phyloP scores from a whole-genome alignment of 371 early-diverging fungal genomes.

The Synchytrium microbalum region DNA sequence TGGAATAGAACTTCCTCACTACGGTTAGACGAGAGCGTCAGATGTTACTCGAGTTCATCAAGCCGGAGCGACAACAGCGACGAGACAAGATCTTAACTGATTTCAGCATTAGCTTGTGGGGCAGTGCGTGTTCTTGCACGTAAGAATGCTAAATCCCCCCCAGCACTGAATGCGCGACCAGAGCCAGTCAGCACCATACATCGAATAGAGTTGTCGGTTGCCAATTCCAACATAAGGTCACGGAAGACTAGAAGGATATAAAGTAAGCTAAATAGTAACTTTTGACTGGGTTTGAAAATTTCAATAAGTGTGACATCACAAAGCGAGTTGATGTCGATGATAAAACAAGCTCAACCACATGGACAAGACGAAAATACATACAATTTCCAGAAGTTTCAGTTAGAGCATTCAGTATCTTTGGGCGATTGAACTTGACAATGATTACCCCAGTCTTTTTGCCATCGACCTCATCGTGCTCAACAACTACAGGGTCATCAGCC shows the following conservation, averaged over 20 bases:
- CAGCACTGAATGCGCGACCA: conserved; percentile 26
- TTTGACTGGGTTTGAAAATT: too few species aligned
- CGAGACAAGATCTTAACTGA: conserved; percentile 5
- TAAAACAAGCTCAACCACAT: too few species aligned
- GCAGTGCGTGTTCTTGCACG: conserved; percentile 16
- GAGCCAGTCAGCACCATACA: conserved; percentile 23
- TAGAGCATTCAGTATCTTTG: conserved; percentile 26
- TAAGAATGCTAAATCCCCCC: conserved; percentile 29
- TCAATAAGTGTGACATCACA: too few species aligned
- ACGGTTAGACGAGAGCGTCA: neutral
- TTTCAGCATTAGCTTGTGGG: conserved; percentile 15
- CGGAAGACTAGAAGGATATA: neutral
- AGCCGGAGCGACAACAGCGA: neutral
- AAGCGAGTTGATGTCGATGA: too few species aligned
- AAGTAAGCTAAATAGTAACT: too few species aligned
- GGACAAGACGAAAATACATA: conserved; percentile 3
- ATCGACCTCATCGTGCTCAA: neutral
- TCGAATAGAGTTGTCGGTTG: conserved; percentile 14
- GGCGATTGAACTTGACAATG: conserved; percentile 22
- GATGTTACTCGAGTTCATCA: neutral
- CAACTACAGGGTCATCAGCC: neutral
- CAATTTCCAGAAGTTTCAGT: conserved; percentile 19
- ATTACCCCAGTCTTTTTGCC: conserved; percentile 7
- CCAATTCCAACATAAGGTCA: neutral
- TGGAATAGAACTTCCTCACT: conserved; percentile 25